A percentile compares a stretch with the other conserved stretches of the same genome.
These are phyloP conservation scores for Pulveroboletus ravenelii DNA, from an alignment of 768 basidiomycete genomes.

Conservation along the genomic window DNA sequence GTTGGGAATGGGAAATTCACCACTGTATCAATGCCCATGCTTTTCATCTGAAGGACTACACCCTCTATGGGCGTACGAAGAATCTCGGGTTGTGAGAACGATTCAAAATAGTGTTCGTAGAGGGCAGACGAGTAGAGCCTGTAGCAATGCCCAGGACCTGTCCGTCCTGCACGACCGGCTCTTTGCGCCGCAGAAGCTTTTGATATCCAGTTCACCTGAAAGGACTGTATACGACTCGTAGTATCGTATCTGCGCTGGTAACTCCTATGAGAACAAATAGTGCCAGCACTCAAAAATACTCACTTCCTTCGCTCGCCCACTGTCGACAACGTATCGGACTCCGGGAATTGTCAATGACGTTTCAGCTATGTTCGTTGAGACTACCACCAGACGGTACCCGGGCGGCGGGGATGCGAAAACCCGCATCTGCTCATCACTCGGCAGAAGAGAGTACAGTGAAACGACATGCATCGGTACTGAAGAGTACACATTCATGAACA, in stretches of 20 bases:
- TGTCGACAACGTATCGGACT: conserved; percentile 97
- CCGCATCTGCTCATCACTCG: conserved; percentile 92
- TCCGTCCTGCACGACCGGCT: conserved; percentile 94
- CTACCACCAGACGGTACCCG: conserved; percentile 81
- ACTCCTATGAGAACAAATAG: neutral
- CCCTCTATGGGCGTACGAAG: conserved; percentile 95
- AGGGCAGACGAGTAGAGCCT: conserved; percentile 94
- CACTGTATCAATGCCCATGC: conserved; percentile 96
- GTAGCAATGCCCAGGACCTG: conserved; percentile 97
- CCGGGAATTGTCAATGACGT: conserved; percentile 96
- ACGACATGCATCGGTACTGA: conserved; percentile 91
- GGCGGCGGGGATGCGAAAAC: conserved; percentile 85
- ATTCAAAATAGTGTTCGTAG: conserved; percentile 87
- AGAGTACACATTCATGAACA: neutral
- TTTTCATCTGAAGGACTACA: conserved; percentile 97
- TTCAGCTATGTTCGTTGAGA: conserved; percentile 95
- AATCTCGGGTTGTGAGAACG: conserved; percentile 88
- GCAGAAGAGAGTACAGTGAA: conserved; percentile 87
- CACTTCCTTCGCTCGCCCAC: conserved; percentile 93
- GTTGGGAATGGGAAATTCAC: conserved; percentile 99
- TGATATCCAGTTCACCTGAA: conserved; percentile 89
- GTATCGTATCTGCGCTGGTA: conserved; percentile 77
- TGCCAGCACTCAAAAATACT: conserved; percentile 1
- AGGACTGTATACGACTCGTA: conserved; percentile 80
- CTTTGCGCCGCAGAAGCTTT: conserved; percentile 94